A percentile compares a stretch with the other conserved stretches of the same genome.
These are phyloP conservation scores for Aspergillus haitiensis DNA, from an alignment of 495 filamentous ascomycete species.

Conservation along the genomic window DNA sequence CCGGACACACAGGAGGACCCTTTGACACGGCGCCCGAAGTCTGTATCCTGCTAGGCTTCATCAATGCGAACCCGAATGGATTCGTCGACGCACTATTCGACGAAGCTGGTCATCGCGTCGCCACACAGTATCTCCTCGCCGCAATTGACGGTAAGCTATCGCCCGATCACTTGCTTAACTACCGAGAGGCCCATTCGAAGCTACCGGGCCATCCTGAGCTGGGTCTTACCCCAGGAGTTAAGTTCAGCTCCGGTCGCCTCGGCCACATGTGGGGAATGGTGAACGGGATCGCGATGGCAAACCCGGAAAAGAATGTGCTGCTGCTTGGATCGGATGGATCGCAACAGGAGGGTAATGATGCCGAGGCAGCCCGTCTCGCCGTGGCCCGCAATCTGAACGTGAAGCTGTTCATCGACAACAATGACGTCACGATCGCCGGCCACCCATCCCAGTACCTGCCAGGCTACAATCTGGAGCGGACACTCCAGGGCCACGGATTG, in stretches of 20 bases:
- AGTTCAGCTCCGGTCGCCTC: slow-evolving; percentile 43
- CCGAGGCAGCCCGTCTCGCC: slow-evolving; percentile 41
- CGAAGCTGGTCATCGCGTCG: slow-evolving; percentile 43
- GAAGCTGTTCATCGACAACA: slow-evolving; percentile 46
- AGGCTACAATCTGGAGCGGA: slow-evolving; percentile 36
- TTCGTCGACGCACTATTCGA: slow-evolving; percentile 41
- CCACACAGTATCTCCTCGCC: slow-evolving; percentile 41
- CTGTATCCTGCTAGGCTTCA: slow-evolving; percentile 40
- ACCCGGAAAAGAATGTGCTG: slow-evolving; percentile 37
- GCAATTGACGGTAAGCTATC: slow-evolving; percentile 40
- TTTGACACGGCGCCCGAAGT: slow-evolving; percentile 46
- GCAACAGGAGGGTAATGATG: slow-evolving; percentile 46
- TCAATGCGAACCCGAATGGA: slow-evolving; percentile 33
- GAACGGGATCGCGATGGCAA: slow-evolving; percentile 42
- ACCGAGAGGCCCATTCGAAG: slow-evolving; percentile 42
- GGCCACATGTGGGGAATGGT: slow-evolving; percentile 47
- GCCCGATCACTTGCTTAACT: slow-evolving; percentile 42
- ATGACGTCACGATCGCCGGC: slow-evolving; percentile 44
- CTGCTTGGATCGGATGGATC: slow-evolving; percentile 43
- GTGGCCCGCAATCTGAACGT: slow-evolving; percentile 41
- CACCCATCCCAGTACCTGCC: slow-evolving; percentile 40
- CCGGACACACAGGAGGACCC: slow-evolving; percentile 44
- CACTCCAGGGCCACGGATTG: slow-evolving; percentile 37
- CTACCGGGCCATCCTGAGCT: slow-evolving; percentile 45
- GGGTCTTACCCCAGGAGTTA: slow-evolving; percentile 40